Base-by-base conservation (phyloP, 2,329 filamentous ascomycete genomes). In the Stagonosporopsis tanaceti region DNA sequence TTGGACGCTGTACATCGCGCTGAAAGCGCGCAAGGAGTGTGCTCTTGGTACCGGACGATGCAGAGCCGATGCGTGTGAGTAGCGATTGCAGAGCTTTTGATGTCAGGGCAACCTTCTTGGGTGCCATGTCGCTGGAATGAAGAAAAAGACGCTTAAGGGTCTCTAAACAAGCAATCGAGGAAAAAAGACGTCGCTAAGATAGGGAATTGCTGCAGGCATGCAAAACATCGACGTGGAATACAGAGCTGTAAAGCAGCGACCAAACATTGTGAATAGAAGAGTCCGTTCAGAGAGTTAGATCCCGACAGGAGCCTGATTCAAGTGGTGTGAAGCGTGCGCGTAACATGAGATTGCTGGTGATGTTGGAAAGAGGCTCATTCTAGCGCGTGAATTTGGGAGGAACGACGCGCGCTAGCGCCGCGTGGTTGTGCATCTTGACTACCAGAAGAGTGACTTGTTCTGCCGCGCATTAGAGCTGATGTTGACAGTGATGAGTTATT, bases 1-100 rank as follows among this genome's bases (percentile, higher is more conserved):
- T 50, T 6, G 60, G 39, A 12, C 32, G 47, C 3, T 35, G 22
- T 1, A 80, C 66, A 47, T 79, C 77, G 50, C 76, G 68, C 28
- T 77, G 66, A 17, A 91, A 77, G 0, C 84, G 81, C n/a, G 77
- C 65, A 11, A 80, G 67, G 4, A 91, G 79, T 12, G 79, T 74
- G 0, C 79, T 61, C 68, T 91, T 92, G 4, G 82, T 85, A 5
- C 89, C 89, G 0, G 84, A 80, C 1, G 78, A 81, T 24, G 82
- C 78, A 34, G 87, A 80, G 8, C 88, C 89, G 53, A 85, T 89
- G 59, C 82, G 80, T 52, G 81, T 81, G 5, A 88, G 86, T 35
- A 91, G 73, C 34, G 80, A 77, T 67, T 87, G 85, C 22, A 92
- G 77, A 44, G 86, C 78, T 39, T 77, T 72, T 28, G 78, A 70